Percentiles rank a stretch among this genome's conserved stretches.
Evolutionary conservation across 441 rosid genomes (phyloP).

Genomic region (Erodium texanum): DNA sequence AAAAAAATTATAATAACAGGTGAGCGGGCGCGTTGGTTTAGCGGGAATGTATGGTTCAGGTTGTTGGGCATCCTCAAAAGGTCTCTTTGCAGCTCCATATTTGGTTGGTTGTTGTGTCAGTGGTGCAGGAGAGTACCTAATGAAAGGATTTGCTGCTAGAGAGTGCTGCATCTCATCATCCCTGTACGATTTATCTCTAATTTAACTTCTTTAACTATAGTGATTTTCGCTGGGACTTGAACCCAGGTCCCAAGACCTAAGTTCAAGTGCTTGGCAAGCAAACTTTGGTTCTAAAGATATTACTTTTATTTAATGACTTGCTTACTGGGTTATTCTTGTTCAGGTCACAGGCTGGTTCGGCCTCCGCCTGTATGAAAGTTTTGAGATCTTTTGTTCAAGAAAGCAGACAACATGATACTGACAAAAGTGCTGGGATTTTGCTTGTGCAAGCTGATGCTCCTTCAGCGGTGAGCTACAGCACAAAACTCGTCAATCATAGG

Average conservation of each 20-base stretch:
- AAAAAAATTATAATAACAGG: constrained; percentile 35
- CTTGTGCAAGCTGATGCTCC: constrained; percentile 77
- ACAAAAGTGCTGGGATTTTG: constrained; percentile 63
- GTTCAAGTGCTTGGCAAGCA: no score
- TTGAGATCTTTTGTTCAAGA: constrained; percentile 43
- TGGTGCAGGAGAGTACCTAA: constrained; percentile 83
- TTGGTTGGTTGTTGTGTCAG: constrained; percentile 71
- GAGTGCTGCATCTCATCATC: constrained; percentile 76
- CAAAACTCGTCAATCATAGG: not conserved
- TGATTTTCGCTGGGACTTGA: no score
- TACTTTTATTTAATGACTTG: not conserved
- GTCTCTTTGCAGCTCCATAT: constrained; percentile 58
- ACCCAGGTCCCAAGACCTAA: no score
- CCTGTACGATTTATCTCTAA: constrained; percentile 34
- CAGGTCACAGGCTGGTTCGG: constrained; percentile 88
- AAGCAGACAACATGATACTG: constrained; percentile 29
- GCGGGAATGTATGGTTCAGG: constrained; percentile 90
- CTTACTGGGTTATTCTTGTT: constrained; percentile 18
- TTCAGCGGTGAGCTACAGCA: constrained; percentile 31
- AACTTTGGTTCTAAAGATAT: no score
- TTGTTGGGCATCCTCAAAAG: constrained; percentile 87
- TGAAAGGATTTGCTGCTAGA: constrained; percentile 86
- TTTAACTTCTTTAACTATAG: constrained; percentile 7
- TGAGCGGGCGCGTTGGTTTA: constrained; percentile 83
- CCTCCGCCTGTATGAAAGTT: constrained; percentile 70